phyloP scores from a whole-genome alignment of 2,329 filamentous ascomycete genomes.

The Helotiales sp. region DNA sequence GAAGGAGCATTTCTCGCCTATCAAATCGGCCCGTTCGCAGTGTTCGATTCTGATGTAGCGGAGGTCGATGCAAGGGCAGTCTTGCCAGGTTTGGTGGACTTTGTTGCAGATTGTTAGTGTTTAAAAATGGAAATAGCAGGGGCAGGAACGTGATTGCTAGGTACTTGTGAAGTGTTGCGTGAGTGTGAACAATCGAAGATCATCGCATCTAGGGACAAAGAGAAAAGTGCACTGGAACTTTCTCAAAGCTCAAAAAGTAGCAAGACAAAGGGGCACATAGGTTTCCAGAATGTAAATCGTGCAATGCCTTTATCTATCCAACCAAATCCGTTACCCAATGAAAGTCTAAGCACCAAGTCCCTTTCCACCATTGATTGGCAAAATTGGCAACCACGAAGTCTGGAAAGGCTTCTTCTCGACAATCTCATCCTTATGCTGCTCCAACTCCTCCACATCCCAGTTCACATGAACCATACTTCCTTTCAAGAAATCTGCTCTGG shows the following conservation, averaged over 20 bases:
- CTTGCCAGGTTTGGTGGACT: neutral
- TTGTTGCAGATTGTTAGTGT: neutral
- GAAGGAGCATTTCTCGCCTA: neutral
- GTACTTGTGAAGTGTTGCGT: no score
- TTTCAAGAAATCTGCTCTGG: constrained; percentile 37
- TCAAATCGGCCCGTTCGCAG: neutral
- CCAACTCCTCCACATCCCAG: constrained; percentile 39
- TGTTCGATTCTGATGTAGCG: neutral
- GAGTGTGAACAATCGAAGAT: no score
- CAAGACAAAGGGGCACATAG: no score
- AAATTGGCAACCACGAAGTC: constrained; percentile 22
- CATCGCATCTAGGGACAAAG: no score
- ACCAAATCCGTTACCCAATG: no score
- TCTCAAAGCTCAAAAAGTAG: no score
- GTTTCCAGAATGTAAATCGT: no score
- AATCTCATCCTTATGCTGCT: constrained; percentile 32
- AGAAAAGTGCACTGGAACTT: no score
- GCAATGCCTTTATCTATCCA: no score
- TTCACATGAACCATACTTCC: constrained; percentile 37
- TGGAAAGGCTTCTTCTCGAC: constrained; percentile 28
- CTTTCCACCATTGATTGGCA: constrained; percentile 18
- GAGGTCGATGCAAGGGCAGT: neutral
- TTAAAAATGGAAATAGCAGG: no score
- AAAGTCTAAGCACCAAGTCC: constrained; percentile 11
- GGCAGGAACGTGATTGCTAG: neutral